Evolutionary conservation across 306 rosid genomes (phyloP), one percentile per base, ranked within the genome.

Genomic region (Macrotyloma uniflorum): DNA sequence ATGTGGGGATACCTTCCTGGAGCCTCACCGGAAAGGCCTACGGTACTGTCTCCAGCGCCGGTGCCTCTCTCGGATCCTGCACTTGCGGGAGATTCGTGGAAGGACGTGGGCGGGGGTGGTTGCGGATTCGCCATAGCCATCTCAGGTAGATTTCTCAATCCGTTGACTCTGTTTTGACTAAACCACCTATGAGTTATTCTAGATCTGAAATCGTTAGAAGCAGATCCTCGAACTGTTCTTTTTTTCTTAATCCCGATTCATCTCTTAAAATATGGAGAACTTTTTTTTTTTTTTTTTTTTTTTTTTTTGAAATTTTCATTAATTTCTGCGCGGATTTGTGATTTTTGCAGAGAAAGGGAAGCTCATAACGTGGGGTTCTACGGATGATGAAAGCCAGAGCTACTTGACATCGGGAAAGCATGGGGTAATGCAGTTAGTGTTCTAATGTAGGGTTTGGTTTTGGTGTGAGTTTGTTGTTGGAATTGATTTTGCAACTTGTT

Each of bases 1-100:
- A 92, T 90, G 97, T 90, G 94, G 83, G 98, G 98, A 4, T 94
- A 92, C 70, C 91, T 94, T 6, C 97, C 98, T 8, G 98, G 98
- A 72, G 93, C 88, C 6, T 89, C 77, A 83, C 82, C 88, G 84
- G 91, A 90, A 51, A 94, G 84, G 64, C 68, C 87, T 70, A 93
- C 96, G 83, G 49, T 88, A 22, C 77, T 92, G 1, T 89, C 85
- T 35, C 93, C 96, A 66, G 49, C 73, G 50, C 78, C 50, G 4
- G 97, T 92, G 0, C 32, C 3, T 22, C 79, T 85, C 20, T 81
- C 94, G 16, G 79, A 53, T 72, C 82, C 80, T 19, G 53, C 38
- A 4, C 12, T 57, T 2, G 84, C 22, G 0, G 90, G 76, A 47
- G 87, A 91, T 79, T 86, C 91, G 1, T 91, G 96, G 96, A 90